Percentiles rank a stretch among this genome's conserved stretches.
Conservation (phyloP, 345 rosid species). For the Kandelia obovata region DNA sequence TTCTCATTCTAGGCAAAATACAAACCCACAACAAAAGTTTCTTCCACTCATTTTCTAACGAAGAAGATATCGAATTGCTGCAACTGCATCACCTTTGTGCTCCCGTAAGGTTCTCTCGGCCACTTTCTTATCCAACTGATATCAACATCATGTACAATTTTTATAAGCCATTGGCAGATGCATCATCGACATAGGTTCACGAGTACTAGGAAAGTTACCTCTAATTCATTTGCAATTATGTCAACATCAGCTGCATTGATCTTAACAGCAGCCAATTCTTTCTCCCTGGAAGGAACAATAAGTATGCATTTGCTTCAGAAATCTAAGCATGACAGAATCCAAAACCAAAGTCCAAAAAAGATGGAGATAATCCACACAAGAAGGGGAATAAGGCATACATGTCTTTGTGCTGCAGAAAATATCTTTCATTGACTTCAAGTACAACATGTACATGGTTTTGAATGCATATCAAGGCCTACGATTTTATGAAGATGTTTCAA, state of each 20-base stretch:
- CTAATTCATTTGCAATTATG: conserved; percentile 85
- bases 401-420: background rate
- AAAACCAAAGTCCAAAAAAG: background rate
- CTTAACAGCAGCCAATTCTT: conserved; percentile 94
- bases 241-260: conserved; percentile 88
- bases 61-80: conserved; percentile 82
- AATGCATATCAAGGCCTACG: background rate
- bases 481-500: background rate
- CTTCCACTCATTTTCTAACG: conserved; percentile 21
- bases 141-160: conserved; percentile 4
- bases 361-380: background rate
- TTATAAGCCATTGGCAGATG: conserved; percentile 13
- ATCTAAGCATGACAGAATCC: background rate
- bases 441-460: background rate
- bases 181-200: background rate
- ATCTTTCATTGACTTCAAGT: too few species aligned
- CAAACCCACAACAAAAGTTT: background rate
- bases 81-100: conserved; percentile 94
- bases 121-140: conserved; percentile 78
- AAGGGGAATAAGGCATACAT: background rate
- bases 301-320: background rate
- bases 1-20: background rate
- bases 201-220: conserved; percentile 44
- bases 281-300: conserved; percentile 52
- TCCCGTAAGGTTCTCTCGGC: conserved; percentile 92